Evolutionary conservation across 257 asterid species (phyloP).

Genomic region (Solanum verrucosum): DNA sequence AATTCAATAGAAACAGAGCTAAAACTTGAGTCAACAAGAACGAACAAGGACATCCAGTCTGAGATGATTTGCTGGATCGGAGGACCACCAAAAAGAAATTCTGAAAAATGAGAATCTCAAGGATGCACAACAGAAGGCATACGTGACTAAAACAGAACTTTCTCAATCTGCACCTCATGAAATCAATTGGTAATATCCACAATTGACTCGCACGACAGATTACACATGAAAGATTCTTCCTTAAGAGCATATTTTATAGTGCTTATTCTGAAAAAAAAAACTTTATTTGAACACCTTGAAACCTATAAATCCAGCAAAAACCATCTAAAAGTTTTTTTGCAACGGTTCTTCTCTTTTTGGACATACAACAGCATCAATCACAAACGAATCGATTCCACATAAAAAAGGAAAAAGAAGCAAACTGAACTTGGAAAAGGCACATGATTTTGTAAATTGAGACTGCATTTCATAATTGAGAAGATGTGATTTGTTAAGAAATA

Average conservation of each 20-base stretch:
- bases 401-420: background rate
- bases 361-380: background rate
- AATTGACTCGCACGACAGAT: background rate
- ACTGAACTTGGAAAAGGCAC: background rate
- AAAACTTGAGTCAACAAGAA: background rate
- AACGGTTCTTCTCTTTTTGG: background rate
- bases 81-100: background rate
- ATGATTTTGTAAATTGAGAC: background rate
- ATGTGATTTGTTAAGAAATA: background rate
- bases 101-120: background rate
- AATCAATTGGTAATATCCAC: background rate
- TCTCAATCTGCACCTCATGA: background rate
- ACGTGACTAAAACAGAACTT: background rate
- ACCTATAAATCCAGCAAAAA: background rate
- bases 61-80: background rate
- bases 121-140: background rate
- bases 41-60: background rate
- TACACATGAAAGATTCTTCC: background rate
- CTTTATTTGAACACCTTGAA: background rate
- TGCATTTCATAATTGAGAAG: background rate
- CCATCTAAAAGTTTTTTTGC: background rate
- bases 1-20: conserved; percentile 1
- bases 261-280: background rate
- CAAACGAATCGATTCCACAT: background rate
- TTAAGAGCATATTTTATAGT: background rate